Evolutionary conservation across 495 filamentous ascomycete species (phyloP), one percentile per base, ranked within the genome.

Genomic region (Xanthoparmelia taractica): DNA sequence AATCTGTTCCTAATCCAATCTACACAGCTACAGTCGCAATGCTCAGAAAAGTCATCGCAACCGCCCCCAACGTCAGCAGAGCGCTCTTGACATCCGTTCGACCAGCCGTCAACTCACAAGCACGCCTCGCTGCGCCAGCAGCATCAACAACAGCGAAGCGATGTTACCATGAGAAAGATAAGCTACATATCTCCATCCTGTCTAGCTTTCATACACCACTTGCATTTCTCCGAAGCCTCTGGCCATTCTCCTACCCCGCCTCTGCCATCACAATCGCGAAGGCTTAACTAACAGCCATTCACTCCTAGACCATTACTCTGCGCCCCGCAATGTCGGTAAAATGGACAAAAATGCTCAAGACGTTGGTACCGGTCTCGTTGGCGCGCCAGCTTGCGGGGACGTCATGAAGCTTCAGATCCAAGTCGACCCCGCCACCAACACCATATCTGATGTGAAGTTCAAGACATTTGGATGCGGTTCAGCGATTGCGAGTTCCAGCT

Each of bases 331-430:
- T 75, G 94, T 97, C 65, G 95, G 95, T 40, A 92, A 90, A 57
- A 86, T 99, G 82, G 77, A 85, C 70, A 96, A 96, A 79, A 85
- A 83, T 60, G 90, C 93, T 69, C 73, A 76, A 54, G 89, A 94
- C 63, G 92, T 99, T n/a, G 95, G 94, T 64, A 97, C 95, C 8
- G 95, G 95, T 8, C 87, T 99, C 52, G 95, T 98, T 56, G 94
- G 94, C 60, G 94, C 94, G n/a, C 92, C 92, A 56, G 89, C 88
- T 23, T 82, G 89, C 73, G 93, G 94, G 75, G 93, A 97, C 76
- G 93, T 97, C 67, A 99, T 99, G 90, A 96, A 96, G 74, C 85
- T 99, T 48, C 92, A 99, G 79, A 99, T 99, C 76, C 87, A 90
- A 61, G 95, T 99, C 68, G 91, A 97, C 77, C 89, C 90, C 58